A percentile compares a stretch with the other conserved stretches of the same genome.
These are phyloP conservation scores for Corylus avellana DNA, from an alignment of 306 rosid genomes.

Conservation along the genomic window DNA sequence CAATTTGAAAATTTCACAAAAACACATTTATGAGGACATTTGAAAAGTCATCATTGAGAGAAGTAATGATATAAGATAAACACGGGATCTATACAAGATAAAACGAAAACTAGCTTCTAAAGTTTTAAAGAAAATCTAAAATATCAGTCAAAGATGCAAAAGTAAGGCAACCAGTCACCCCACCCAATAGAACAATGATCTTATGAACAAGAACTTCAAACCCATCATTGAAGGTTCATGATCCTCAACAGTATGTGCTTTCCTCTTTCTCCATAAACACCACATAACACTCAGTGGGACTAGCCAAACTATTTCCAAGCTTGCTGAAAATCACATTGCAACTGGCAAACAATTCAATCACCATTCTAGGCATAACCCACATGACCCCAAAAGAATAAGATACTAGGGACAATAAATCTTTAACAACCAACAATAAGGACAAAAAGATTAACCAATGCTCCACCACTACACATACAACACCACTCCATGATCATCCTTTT, in stretches of 20 bases:
- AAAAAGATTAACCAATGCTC: background rate
- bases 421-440: background rate
- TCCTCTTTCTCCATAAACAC: background rate
- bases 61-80: no score
- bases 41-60: no score
- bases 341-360: background rate
- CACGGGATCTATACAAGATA: background rate
- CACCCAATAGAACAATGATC: background rate
- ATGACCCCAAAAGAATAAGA: background rate
- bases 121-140: background rate
- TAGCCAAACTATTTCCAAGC: no score
- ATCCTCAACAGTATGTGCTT: background rate
- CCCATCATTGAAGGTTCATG: background rate
- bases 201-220: background rate
- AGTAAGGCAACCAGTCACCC: background rate
- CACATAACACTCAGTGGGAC: background rate
- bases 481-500: background rate
- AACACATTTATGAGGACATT: background rate
- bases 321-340: background rate
- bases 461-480: background rate
- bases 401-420: background rate
- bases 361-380: background rate
- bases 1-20: background rate
- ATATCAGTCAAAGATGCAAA: background rate
- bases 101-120: background rate